Evolutionary conservation across 176 grass and related monocot genomes (phyloP).

Genomic region (Avena eriantha): DNA sequence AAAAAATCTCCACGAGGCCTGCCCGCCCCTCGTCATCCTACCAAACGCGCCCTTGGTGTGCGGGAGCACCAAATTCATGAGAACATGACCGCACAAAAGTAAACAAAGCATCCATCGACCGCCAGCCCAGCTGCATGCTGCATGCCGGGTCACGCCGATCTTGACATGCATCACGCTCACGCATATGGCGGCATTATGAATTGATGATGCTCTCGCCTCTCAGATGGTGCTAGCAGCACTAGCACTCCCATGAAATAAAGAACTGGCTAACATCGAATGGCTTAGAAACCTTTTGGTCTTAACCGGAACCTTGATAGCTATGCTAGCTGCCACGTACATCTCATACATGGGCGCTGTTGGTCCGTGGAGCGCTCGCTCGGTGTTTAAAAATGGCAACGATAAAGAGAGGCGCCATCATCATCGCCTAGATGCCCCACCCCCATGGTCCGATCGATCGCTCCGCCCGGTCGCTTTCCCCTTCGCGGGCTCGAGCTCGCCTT

Average conservation of each 20-base stretch:
- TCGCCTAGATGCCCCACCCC: not conserved
- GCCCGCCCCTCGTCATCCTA: too few species aligned
- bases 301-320: too few species aligned
- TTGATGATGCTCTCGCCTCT: not conserved
- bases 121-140: not conserved
- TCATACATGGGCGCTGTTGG: too few species aligned
- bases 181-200: not conserved
- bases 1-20: too few species aligned
- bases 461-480: constrained; percentile 28
- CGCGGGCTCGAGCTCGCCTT: not conserved
- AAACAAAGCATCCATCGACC: not conserved
- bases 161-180: constrained; percentile 7
- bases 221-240: not conserved
- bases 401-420: not conserved
- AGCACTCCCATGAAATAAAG: not conserved
- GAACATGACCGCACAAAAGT: not conserved
- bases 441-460: not conserved
- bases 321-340: too few species aligned
- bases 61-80: constrained; percentile 31
- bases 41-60: not conserved
- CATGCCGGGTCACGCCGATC: not conserved
- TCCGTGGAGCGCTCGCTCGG: not conserved
- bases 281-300: too few species aligned
- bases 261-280: not conserved
- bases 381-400: constrained; percentile 27